phyloP scores from a whole-genome alignment of 1,284 basidiomycete species.

The Leccinum pallidistipes region DNA sequence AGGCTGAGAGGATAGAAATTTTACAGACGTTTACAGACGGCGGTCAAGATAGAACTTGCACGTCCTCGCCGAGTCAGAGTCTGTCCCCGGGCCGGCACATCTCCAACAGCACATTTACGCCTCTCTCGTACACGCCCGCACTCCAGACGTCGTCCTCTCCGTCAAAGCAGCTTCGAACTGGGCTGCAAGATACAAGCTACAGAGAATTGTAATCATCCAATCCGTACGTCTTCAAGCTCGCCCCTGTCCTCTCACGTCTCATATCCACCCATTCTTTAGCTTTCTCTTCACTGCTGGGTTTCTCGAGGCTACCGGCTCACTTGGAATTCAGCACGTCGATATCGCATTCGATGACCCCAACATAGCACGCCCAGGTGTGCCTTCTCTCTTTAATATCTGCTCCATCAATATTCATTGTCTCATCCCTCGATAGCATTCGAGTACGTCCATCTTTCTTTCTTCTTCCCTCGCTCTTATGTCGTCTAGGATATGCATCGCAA shows the following conservation, averaged over 20 bases:
- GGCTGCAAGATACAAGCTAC: constrained; percentile 75
- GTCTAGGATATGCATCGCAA: constrained; percentile 75
- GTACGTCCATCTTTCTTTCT: constrained; percentile 38
- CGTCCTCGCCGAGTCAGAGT: constrained; percentile 26
- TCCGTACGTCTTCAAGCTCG: constrained; percentile 46
- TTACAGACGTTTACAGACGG: background rate
- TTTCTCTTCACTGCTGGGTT: constrained; percentile 84
- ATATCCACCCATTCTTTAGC: constrained; percentile 60
- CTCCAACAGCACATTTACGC: constrained; percentile 74
- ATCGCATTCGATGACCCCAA: constrained; percentile 83
- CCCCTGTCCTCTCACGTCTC: background rate
- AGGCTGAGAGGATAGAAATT: constrained; percentile 47
- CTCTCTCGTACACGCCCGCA: constrained; percentile 69
- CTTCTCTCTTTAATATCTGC: background rate
- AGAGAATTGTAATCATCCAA: constrained; percentile 84
- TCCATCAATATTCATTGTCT: constrained; percentile 10
- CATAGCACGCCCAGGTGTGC: constrained; percentile 78
- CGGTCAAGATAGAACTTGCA: constrained; percentile 8
- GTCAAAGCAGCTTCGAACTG: constrained; percentile 60
- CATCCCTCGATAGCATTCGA: constrained; percentile 54
- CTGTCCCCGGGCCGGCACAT: constrained; percentile 39
- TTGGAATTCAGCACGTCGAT: constrained; percentile 52
- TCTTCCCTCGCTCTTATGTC: background rate
- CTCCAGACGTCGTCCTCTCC: constrained; percentile 74
- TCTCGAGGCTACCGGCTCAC: constrained; percentile 50